A percentile compares a stretch with the other conserved stretches of the same genome.
phyloP scores from a whole-genome alignment of 768 basidiomycete species.

The Lactifluus pinguis region DNA sequence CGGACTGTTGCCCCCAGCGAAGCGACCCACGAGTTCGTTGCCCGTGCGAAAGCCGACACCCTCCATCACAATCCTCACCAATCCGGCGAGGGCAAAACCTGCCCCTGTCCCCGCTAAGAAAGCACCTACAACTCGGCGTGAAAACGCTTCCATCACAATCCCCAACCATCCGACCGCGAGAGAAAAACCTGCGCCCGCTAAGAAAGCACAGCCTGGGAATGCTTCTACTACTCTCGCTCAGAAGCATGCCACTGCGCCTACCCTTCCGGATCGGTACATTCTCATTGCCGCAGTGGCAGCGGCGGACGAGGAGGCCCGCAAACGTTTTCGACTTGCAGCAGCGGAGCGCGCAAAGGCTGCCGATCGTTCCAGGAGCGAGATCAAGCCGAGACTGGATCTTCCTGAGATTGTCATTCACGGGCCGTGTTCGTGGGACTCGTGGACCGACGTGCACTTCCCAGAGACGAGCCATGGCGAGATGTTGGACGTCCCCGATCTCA shows the following conservation, averaged over 20 bases:
- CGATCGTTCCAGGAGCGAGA: background rate
- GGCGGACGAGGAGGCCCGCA: background rate
- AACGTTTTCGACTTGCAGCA: too few relatives aligned
- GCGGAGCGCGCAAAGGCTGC: background rate
- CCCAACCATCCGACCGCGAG: too few relatives aligned
- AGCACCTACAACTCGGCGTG: background rate
- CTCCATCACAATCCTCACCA: constrained; percentile 1
- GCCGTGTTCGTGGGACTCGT: background rate
- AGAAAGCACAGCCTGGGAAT: too few relatives aligned
- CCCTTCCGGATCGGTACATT: background rate
- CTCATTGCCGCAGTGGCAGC: background rate
- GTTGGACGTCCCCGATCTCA: background rate
- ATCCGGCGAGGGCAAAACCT: background rate
- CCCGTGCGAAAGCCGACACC: background rate
- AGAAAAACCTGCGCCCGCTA: too few relatives aligned
- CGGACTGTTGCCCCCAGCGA: background rate
- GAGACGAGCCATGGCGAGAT: background rate
- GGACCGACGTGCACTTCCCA: constrained; percentile 1
- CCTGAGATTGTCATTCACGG: background rate
- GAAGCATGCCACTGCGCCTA: background rate
- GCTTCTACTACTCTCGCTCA: background rate
- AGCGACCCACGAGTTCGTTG: background rate
- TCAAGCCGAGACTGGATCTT: background rate
- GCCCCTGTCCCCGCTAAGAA: background rate
- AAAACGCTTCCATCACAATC: background rate